These are phyloP conservation scores for Russula griseocarnosa DNA, from an alignment of 768 basidiomycete species.

Conservation along the genomic window DNA sequence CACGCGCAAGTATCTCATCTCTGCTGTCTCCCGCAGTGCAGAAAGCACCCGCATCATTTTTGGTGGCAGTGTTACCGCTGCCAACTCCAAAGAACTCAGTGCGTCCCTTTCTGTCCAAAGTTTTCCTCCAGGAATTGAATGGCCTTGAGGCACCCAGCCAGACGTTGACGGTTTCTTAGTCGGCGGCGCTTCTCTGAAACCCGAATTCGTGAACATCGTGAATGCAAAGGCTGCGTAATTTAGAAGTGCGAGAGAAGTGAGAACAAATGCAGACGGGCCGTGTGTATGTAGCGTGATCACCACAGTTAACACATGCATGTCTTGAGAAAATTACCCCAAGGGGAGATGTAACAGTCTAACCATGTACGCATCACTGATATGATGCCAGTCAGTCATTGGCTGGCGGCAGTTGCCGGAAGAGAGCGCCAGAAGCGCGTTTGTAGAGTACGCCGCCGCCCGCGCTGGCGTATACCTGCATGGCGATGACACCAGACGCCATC, in stretches of 20 bases:
- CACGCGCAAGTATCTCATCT: conserved; percentile 70
- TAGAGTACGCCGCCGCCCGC: too few species aligned
- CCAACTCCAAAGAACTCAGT: conserved; percentile 87
- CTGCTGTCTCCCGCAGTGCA: conserved; percentile 65
- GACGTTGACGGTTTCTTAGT: conserved; percentile 99
- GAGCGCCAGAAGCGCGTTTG: too few species aligned
- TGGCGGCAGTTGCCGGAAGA: conserved; percentile 39
- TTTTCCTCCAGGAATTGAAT: conserved; percentile 5
- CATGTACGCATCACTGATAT: neutral
- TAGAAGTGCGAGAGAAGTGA: neutral
- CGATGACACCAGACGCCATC: conserved; percentile 24
- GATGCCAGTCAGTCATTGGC: too few species aligned
- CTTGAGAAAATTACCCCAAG: neutral
- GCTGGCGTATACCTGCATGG: conserved; percentile 20
- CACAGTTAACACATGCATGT: neutral
- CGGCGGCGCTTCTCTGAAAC: conserved; percentile 96
- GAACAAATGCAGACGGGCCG: neutral
- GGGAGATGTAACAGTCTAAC: neutral
- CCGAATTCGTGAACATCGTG: conserved; percentile 91
- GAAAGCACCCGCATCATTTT: conserved; percentile 84
- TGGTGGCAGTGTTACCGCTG: conserved; percentile 90
- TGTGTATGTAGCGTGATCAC: conserved; percentile 8
- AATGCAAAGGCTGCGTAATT: conserved; percentile 49
- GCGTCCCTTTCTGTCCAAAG: conserved; percentile 33
- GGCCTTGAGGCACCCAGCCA: conserved; percentile 53